Evolutionary conservation across 495 filamentous ascomycete genomes (phyloP).

Genomic region (Xylaria scruposa): DNA sequence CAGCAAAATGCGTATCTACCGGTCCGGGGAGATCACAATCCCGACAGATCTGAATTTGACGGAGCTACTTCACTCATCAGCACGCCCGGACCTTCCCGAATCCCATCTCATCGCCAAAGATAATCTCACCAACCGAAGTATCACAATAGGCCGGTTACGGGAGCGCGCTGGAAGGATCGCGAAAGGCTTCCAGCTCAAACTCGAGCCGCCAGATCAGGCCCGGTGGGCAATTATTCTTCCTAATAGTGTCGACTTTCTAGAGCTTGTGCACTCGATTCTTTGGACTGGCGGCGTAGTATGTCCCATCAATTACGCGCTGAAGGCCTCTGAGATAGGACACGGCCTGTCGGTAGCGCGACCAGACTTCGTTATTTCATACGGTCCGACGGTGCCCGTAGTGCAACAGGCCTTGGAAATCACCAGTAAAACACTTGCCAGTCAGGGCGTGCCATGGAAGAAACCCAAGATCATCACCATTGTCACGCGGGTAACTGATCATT

Average conservation of each 20-base stretch:
- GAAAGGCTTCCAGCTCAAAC: slow-evolving; percentile 38
- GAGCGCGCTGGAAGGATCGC: slow-evolving; percentile 44
- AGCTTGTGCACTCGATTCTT: slow-evolving; percentile 41
- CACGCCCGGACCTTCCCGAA: slow-evolving; percentile 37
- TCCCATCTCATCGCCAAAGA: slow-evolving; percentile 49
- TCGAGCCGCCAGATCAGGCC: slow-evolving; percentile 38
- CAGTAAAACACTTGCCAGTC: slow-evolving; percentile 22
- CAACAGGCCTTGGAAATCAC: slow-evolving; percentile 31
- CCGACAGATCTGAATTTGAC: slow-evolving; percentile 44
- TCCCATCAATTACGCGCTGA: slow-evolving; percentile 36
- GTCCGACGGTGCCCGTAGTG: slow-evolving; percentile 26
- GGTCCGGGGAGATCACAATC: slow-evolving; percentile 38
- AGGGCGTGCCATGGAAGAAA: slow-evolving; percentile 32
- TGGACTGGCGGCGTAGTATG: slow-evolving; percentile 39
- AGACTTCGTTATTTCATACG: slow-evolving; percentile 45
- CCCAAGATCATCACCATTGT: slow-evolving; percentile 34
- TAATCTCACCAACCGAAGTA: slow-evolving; percentile 45
- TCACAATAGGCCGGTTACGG: slow-evolving; percentile 45
- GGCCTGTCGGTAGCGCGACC: slow-evolving; percentile 34
- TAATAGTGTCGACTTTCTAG: slow-evolving; percentile 47
- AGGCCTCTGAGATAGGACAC: slow-evolving; percentile 37
- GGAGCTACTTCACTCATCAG: slow-evolving; percentile 43
- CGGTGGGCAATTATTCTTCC: slow-evolving; percentile 46
- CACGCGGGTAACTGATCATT: slow-evolving; percentile 22
- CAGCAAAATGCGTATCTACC: slow-evolving; percentile 43